phyloP scores from a whole-genome alignment of 1,284 basidiomycete species.

The Ganoderma leucocontextum region DNA sequence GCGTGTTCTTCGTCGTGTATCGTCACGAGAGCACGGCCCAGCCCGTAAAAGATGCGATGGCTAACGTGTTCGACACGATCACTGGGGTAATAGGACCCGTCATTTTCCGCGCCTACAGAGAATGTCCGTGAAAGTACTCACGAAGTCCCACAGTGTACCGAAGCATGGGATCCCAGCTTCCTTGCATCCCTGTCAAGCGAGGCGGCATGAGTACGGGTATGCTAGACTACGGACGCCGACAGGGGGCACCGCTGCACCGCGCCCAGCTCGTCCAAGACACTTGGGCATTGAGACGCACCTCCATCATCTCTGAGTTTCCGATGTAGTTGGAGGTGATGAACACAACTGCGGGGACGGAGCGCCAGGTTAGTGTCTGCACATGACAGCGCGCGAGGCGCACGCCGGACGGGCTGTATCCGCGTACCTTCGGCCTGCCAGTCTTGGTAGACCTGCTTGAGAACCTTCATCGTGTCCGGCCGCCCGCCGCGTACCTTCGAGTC shows the following conservation, averaged over 20 bases:
- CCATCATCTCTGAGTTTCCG: conserved; percentile 78
- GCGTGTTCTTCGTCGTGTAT: conserved; percentile 30
- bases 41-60: conserved; percentile 11
- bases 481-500: conserved; percentile 74
- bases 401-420: conserved; percentile 15
- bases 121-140: conserved; percentile 43
- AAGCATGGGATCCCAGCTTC: conserved; percentile 75
- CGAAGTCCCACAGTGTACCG: conserved; percentile 78
- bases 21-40: conserved; percentile 16
- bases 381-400: conserved; percentile 17
- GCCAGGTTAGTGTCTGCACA: conserved; percentile 11
- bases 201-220: conserved; percentile 16
- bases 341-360: conserved; percentile 55
- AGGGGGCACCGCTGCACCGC: conserved; percentile 2
- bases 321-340: conserved; percentile 81
- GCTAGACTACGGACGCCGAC: not conserved
- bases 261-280: not conserved
- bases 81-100: conserved; percentile 20
- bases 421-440: conserved; percentile 77
- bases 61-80: conserved; percentile 12
- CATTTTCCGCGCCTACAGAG: not conserved
- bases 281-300: conserved; percentile 40
- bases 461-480: conserved; percentile 79
- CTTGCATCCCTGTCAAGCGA: conserved; percentile 63
- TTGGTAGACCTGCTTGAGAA: conserved; percentile 71